phyloP scores from a whole-genome alignment of 108 stramenopile genomes.

The Mayamaea pseudoterrestris region DNA sequence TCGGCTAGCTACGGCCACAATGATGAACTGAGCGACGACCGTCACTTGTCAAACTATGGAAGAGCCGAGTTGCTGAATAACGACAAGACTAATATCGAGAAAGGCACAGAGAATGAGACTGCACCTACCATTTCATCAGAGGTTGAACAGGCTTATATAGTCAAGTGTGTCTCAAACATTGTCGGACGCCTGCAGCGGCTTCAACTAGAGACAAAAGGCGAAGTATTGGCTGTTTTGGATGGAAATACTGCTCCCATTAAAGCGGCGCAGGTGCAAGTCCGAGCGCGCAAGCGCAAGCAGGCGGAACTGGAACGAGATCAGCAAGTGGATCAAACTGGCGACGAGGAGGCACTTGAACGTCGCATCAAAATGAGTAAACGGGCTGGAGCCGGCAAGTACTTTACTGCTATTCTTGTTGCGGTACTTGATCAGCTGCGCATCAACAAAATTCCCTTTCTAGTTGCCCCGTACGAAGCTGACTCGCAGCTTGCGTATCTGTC shows the following conservation, averaged over 20 bases:
- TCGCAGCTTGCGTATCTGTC: conserved; percentile 89
- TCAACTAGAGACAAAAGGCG: conserved; percentile 16
- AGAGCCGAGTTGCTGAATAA: conserved; percentile 24
- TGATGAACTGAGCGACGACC: conserved; percentile 44
- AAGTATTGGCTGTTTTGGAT: conserved; percentile 69
- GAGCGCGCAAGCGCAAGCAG: conserved; percentile 4
- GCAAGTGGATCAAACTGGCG: conserved; percentile 3
- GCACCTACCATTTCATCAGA: conserved; percentile 1
- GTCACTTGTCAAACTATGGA: conserved; percentile 64
- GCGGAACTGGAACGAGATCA: conserved; percentile 12
- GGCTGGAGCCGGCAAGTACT: conserved; percentile 46
- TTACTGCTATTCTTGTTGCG: conserved; percentile 14
- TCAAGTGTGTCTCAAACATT: conserved; percentile 29
- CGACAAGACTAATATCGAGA: conserved; percentile 9
- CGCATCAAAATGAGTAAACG: conserved; percentile 41
- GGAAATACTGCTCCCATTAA: conserved; percentile 68
- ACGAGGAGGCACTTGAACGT: conserved; percentile 8
- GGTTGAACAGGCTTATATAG: conserved; percentile 17
- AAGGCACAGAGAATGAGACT: background rate
- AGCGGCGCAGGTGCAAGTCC: conserved; percentile 7
- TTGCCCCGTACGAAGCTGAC: conserved; percentile 98
- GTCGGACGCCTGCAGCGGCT: conserved; percentile 32
- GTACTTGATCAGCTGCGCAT: conserved; percentile 27
- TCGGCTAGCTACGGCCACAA: conserved; percentile 43
- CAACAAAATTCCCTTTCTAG: conserved; percentile 47